Evolutionary conservation across 1,284 basidiomycete species (phyloP), one percentile per base, ranked within the genome.

Genomic region (Leccinum pachyderme): DNA sequence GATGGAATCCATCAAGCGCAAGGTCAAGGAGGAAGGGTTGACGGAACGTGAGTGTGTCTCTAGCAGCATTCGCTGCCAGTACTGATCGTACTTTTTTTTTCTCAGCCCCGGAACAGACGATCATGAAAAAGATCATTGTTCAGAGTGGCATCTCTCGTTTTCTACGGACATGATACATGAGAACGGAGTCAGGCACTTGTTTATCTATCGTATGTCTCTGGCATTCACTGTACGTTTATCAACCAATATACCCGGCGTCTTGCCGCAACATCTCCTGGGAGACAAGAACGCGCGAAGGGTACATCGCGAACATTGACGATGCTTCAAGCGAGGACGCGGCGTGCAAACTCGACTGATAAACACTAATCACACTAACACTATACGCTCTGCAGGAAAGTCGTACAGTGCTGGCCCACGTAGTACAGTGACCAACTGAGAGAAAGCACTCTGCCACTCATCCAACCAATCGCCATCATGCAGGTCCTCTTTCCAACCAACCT

Each of bases 1-100:
- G 49, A 97, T 98, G 91, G 96, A 98, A 32, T 93, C 88, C 55
- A 81, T 98, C 57, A 91, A 89, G 71, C 82, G 94, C 51, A 98
- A 96, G 70, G 91, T 94, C 22, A 93, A 89, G 69, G 93, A 95
- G 35, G 93, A 95, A 66, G 82, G 82, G 15, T 71, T 95, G 53
- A 78, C 77, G 35, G 93, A 95, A 73, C 92, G 93, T 94, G 73
- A 77, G 92, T 43, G 92, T 43, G 37, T 25, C 4, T 47, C 22
- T n/a, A 5, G 5, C 22, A 24, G 12, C 39, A 11, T 41, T 41
- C 39, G 12, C 4, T 7, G 18, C 39, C 12, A 11, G 12, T 24
- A 41, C 22, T 24, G 39, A 7, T 27, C 46, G 58, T 33, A 22
- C 50, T 66, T 31, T 46, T 15, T 7, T 15, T 51, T 47, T 44